Base-by-base conservation (phyloP, 371 early-diverging fungal genomes). In the Apophysomyces variabilis region DNA sequence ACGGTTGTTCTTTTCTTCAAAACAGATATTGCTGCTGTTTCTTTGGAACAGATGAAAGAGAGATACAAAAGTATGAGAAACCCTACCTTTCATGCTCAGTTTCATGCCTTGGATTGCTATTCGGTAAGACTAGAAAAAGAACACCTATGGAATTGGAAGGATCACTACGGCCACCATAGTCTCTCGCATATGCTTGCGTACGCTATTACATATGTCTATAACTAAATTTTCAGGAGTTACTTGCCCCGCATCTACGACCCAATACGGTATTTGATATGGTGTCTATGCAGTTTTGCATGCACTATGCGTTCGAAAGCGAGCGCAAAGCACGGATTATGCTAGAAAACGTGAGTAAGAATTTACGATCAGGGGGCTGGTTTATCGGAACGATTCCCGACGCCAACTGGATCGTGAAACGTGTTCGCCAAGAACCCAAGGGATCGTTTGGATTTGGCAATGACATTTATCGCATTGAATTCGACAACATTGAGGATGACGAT, bases 371-470 rank as follows among this genome's bases (percentile, higher is more conserved):
- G 13, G 99, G 99, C 1, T 68, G 78, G 38, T 96, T 99, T 66
- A 88, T 99, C 65, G 95, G 97, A 46, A 99, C 99, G 0, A 92
- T 98, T 46, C 99, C 99, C 0, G 92, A 97, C 72, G 92, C 93
- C 58, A 86, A 96, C 66, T 93, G 92, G 87, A 90, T 99, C 39
- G 92, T 93, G 8, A 83, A 83, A 54, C 75, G 79, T 12, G 64
- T 79, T 0, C 46, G 77, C 36, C 58, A 70, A 41, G 72, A 80
- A 26, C 79, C 79, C 4, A 11, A 18, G 5, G 72, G 69, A 6
- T 65, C 64, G 12, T 67, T 68, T 44, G 65, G 78, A 4, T 96
- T 96, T 75, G 97, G 96, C 16, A 98, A 98, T 72, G 74, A 86
- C 3, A 90, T 97, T 47, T 96, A 97, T 73, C 77, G 73, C 16